phyloP scores from a whole-genome alignment of 371 early-diverging fungal genomes.

The Rhizopus arrhizus region DNA sequence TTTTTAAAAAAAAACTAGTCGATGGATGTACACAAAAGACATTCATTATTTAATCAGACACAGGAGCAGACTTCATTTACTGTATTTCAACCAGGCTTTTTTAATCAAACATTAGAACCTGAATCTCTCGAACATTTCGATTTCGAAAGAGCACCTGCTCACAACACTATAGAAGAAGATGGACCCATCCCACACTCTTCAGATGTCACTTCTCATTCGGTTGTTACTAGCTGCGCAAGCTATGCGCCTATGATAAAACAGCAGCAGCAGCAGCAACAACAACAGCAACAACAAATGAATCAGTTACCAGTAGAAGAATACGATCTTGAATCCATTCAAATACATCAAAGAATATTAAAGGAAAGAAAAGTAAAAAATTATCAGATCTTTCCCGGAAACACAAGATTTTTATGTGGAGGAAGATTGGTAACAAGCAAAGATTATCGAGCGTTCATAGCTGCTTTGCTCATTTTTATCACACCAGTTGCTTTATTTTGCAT shows the following conservation, averaged over 20 bases:
- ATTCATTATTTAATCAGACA: constrained; percentile 14
- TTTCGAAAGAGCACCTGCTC: constrained; percentile 26
- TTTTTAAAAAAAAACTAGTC: neutral
- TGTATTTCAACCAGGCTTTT: constrained; percentile 23
- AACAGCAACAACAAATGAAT: neutral
- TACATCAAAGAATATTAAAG: constrained; percentile 4
- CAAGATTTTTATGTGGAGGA: constrained; percentile 63
- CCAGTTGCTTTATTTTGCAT: constrained; percentile 67
- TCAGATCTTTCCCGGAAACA: constrained; percentile 46
- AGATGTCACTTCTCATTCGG: constrained; percentile 24
- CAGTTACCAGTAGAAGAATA: constrained; percentile 10
- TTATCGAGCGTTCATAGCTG: constrained; percentile 64
- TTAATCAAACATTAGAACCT: constrained; percentile 25
- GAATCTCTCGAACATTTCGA: constrained; percentile 33
- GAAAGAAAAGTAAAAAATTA: constrained; percentile 28
- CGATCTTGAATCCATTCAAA: neutral
- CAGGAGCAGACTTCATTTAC: constrained; percentile 21
- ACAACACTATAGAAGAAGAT: constrained; percentile 13
- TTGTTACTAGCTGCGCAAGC: constrained; percentile 25
- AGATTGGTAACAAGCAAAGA: constrained; percentile 69
- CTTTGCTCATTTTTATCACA: constrained; percentile 61
- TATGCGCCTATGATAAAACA: constrained; percentile 25
- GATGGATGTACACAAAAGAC: constrained; percentile 24
- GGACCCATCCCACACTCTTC: constrained; percentile 26
- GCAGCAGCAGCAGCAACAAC: constrained; percentile 9